A percentile compares a stretch with the other conserved stretches of the same genome.
phyloP scores from a whole-genome alignment of 1,139 yeast genomes.

The Taphrina deformans region DNA sequence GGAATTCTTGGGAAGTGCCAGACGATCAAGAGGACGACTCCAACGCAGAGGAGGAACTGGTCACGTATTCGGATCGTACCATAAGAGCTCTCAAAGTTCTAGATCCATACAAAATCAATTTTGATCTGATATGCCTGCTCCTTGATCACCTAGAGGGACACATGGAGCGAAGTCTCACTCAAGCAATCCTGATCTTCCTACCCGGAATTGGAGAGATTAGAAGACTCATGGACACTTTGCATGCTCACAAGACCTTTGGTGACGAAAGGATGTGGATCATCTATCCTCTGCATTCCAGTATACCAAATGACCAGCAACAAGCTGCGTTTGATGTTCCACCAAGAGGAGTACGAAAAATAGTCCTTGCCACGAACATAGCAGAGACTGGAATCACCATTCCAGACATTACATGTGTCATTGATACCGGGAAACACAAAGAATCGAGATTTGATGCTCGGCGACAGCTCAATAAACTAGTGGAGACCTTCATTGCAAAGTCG shows the following conservation, averaged over 20 bases:
- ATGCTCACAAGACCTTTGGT: constrained; percentile 55
- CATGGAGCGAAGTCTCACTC: constrained; percentile 44
- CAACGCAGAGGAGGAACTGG: constrained; percentile 6
- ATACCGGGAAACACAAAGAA: constrained; percentile 69
- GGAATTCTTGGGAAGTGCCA: constrained; percentile 17
- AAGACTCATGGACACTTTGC: constrained; percentile 64
- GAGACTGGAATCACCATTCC: constrained; percentile 78
- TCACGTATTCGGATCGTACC: constrained; percentile 21
- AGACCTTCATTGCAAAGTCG: constrained; percentile 74
- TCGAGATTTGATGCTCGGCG: constrained; percentile 60
- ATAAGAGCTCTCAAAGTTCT: constrained; percentile 19
- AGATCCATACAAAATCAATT: constrained; percentile 35
- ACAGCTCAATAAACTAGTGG: constrained; percentile 64
- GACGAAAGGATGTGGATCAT: constrained; percentile 53
- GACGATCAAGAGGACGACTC: constrained; percentile 30
- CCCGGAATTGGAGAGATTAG: constrained; percentile 80
- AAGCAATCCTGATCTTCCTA: constrained; percentile 66
- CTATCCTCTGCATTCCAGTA: constrained; percentile 74
- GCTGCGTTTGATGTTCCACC: constrained; percentile 60
- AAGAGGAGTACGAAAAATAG: constrained; percentile 59
- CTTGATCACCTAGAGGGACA: constrained; percentile 23
- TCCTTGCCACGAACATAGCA: constrained; percentile 74
- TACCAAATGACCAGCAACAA: constrained; percentile 62
- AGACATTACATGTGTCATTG: constrained; percentile 79
- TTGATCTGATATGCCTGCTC: constrained; percentile 34